Conservation (phyloP, 495 filamentous ascomycete genomes). For the Bathelium albidoporum region DNA sequence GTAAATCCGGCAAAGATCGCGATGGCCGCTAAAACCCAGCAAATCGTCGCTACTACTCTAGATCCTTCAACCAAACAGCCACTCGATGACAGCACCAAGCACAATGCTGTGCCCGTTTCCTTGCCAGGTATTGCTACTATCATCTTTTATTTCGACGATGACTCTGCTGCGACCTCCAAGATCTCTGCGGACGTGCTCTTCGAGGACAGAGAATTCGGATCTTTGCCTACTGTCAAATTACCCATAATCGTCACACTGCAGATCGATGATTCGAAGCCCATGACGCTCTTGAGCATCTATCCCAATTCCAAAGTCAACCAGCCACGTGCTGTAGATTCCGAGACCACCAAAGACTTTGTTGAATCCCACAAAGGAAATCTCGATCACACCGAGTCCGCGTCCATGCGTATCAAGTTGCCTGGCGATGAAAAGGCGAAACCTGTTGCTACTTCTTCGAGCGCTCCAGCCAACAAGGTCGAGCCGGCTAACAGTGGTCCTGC, state of each 20-base stretch:
- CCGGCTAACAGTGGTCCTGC: not conserved
- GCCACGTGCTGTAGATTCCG: not conserved
- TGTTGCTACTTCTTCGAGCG: not conserved
- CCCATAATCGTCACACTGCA: conserved; percentile 11
- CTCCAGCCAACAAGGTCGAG: not conserved
- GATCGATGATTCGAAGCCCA: not conserved
- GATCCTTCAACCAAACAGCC: conserved; percentile 10
- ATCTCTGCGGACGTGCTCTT: conserved; percentile 26
- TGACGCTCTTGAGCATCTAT: conserved; percentile 5
- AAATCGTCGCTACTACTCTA: conserved; percentile 14
- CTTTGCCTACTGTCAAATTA: conserved; percentile 22
- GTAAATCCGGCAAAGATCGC: conserved; percentile 20
- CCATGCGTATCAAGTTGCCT: not conserved
- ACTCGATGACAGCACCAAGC: conserved; percentile 17
- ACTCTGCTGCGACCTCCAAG: conserved; percentile 23
- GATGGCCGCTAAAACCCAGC: conserved; percentile 16
- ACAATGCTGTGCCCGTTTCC: conserved; percentile 24
- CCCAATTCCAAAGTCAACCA: conserved; percentile 5
- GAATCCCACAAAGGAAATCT: conserved; percentile 29
- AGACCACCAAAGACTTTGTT: conserved; percentile 28
- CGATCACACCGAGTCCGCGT: not conserved
- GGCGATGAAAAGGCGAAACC: not conserved
- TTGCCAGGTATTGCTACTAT: conserved; percentile 16
- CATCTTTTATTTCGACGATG: conserved; percentile 21
- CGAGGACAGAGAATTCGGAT: conserved; percentile 34